Conservation (phyloP, 139 green algal species). For the Chlamydomonas sp. region DNA sequence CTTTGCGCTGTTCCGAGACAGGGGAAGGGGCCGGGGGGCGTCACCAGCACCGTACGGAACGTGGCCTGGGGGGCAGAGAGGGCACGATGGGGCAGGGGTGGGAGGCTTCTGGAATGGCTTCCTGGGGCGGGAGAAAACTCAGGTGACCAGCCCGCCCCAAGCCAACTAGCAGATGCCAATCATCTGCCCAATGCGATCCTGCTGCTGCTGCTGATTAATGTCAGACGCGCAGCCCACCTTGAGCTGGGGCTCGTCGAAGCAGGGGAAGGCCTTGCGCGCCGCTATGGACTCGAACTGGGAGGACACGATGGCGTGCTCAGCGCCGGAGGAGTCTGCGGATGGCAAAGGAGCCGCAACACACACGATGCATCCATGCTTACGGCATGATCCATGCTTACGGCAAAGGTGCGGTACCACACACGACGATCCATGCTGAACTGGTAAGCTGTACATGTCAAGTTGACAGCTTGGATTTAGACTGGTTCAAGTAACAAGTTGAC, state of each 20-base stretch:
- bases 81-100: no score
- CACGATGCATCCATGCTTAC: not conserved
- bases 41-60: no score
- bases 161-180: not conserved
- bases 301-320: constrained; percentile 56
- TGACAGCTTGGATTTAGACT: not conserved
- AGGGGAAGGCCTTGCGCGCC: constrained; percentile 88
- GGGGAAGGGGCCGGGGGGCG: no score
- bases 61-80: no score
- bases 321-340: constrained; percentile 46
- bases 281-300: constrained; percentile 87
- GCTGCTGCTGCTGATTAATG: not conserved
- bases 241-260: constrained; percentile 91
- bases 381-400: not conserved
- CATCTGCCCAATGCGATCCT: not conserved
- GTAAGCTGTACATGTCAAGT: no score
- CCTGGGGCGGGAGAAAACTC: not conserved
- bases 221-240: constrained; percentile 68
- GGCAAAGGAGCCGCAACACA: not conserved
- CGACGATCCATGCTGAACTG: not conserved
- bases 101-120: no score
- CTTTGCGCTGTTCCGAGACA: no score
- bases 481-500: not conserved
- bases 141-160: not conserved
- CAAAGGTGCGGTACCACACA: not conserved